Conservation (phyloP, 148 eudicot species). For the Fagopyrum esculentum region DNA sequence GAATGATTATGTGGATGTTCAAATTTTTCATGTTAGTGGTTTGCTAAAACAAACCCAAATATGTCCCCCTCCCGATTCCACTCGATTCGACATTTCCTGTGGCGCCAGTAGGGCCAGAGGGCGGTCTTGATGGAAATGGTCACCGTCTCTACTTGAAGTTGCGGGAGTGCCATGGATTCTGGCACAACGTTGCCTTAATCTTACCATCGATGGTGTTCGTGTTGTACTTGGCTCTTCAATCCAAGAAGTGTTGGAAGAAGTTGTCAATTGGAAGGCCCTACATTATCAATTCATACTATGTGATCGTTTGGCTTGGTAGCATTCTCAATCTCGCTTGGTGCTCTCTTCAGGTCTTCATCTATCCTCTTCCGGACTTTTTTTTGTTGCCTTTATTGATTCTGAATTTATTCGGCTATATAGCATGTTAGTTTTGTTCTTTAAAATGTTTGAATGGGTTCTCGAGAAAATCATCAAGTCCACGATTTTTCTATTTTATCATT, state of each 20-base stretch:
- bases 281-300: conserved; percentile 57
- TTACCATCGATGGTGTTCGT: conserved; percentile 44
- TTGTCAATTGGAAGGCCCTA: conserved; percentile 48
- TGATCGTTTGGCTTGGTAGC: conserved; percentile 54
- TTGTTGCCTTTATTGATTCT: not conserved
- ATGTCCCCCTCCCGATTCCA: conserved; percentile 12
- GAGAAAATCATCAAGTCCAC: too few relatives aligned
- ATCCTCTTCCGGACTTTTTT: not conserved
- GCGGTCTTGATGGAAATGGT: conserved; percentile 8
- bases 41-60: not conserved
- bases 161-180: conserved; percentile 54
- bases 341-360: conserved; percentile 49
- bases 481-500: too few relatives aligned
- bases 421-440: too few relatives aligned
- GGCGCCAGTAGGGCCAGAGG: conserved; percentile 9
- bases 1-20: too few relatives aligned
- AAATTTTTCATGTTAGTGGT: too few relatives aligned
- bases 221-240: conserved; percentile 47
- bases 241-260: conserved; percentile 44
- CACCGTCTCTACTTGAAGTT: conserved; percentile 35
- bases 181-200: conserved; percentile 51
- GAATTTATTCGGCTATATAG: not conserved
- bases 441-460: too few relatives aligned
- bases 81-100: conserved; percentile 4
- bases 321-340: conserved; percentile 72